phyloP scores from a whole-genome alignment of 768 basidiomycete species.

The Clitopilus hobsonii region DNA sequence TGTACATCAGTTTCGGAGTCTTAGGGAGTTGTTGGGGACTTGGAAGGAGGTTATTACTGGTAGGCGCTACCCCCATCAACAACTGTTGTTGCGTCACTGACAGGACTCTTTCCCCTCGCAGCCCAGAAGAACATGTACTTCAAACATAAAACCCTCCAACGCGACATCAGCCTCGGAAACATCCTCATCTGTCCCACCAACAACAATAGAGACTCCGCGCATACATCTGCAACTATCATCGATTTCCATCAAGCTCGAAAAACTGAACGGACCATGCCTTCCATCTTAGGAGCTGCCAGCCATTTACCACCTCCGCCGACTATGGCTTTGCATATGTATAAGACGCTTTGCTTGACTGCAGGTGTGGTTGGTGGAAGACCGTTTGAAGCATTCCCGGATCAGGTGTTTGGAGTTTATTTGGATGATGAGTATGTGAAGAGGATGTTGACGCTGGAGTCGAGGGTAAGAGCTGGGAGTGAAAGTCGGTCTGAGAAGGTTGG shows the following conservation, averaged over 20 bases:
- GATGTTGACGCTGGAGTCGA: too few relatives aligned
- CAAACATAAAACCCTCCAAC: neutral
- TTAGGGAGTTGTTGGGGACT: neutral
- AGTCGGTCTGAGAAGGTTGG: too few relatives aligned
- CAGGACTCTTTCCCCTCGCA: neutral
- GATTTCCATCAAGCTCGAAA: conserved; percentile 2
- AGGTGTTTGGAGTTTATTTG: neutral
- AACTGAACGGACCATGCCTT: neutral
- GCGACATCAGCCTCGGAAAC: conserved; percentile 3
- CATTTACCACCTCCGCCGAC: too few relatives aligned
- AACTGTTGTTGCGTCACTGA: too few relatives aligned
- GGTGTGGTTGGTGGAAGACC: too few relatives aligned
- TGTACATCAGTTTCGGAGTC: neutral
- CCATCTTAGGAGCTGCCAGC: neutral
- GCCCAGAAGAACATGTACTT: conserved; percentile 1
- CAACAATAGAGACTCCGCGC: neutral
- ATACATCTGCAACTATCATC: neutral
- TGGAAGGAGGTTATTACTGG: neutral
- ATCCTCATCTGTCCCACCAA: conserved; percentile 1
- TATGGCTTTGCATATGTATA: too few relatives aligned
- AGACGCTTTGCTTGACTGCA: too few relatives aligned
- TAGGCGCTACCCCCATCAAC: too few relatives aligned
- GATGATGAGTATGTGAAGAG: too few relatives aligned
- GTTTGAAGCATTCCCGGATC: neutral
- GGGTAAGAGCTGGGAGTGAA: too few relatives aligned